phyloP scores from a whole-genome alignment of 805 yeast species.

The Dipodascopsis tothii region DNA sequence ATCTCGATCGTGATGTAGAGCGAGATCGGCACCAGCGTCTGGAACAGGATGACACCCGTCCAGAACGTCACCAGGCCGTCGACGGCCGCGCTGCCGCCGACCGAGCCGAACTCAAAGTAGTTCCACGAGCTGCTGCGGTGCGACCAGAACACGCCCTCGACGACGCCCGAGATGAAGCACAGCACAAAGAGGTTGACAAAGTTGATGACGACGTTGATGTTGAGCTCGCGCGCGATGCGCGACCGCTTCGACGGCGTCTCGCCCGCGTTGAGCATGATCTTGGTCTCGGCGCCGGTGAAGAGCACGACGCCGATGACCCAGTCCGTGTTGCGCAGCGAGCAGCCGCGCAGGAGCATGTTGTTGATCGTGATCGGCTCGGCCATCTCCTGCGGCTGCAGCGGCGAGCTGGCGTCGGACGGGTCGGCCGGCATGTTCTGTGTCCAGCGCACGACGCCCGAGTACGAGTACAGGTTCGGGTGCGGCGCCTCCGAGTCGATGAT shows the following conservation, averaged over 20 bases:
- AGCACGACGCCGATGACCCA: slow-evolving; percentile 69
- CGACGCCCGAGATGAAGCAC: slow-evolving; percentile 61
- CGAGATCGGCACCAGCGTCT: slow-evolving; percentile 73
- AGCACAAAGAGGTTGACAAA: slow-evolving; percentile 53
- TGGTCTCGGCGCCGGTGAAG: slow-evolving; percentile 71
- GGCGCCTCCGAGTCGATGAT: slow-evolving; percentile 68
- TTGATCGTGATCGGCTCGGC: slow-evolving; percentile 55
- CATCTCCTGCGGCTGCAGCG: slow-evolving; percentile 18
- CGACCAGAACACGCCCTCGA: slow-evolving; percentile 59
- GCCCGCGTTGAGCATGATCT: slow-evolving; percentile 72
- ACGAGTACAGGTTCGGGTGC: slow-evolving; percentile 54
- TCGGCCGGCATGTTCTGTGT: slow-evolving; percentile 32
- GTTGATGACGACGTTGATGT: slow-evolving; percentile 57
- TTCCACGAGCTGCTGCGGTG: slow-evolving; percentile 39
- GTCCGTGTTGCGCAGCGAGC: slow-evolving; percentile 62
- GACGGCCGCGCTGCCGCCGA: slow-evolving; percentile 51
- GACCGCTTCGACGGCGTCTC: slow-evolving; percentile 68
- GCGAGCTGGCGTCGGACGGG: slow-evolving; percentile 29
- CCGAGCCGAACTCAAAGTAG: slow-evolving; percentile 56
- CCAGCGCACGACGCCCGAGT: slow-evolving; percentile 59
- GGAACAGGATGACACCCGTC: slow-evolving; percentile 66
- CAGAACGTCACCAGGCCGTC: slow-evolving; percentile 64
- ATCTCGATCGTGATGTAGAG: slow-evolving; percentile 72
- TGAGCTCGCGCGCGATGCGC: slow-evolving; percentile 57
- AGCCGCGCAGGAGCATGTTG: slow-evolving; percentile 64